These are phyloP conservation scores for Marasmius tenuissimus DNA, from an alignment of 1,284 basidiomycete species.

Conservation along the genomic window DNA sequence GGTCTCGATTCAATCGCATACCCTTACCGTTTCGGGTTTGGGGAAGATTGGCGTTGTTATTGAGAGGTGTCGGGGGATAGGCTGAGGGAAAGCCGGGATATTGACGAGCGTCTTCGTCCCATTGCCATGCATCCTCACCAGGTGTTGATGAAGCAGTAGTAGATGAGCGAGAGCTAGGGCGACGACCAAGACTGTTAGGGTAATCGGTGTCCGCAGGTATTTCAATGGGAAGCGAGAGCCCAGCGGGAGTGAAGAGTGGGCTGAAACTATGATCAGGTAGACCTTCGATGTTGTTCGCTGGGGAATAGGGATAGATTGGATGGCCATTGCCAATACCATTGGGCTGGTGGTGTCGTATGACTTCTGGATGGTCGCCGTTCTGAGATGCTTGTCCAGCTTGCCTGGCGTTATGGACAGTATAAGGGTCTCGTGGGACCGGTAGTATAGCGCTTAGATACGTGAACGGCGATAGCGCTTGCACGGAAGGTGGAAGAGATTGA, in stretches of 20 bases:
- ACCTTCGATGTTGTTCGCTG: not conserved
- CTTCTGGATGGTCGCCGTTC: not conserved
- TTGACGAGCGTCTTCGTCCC: slow-evolving; percentile 20
- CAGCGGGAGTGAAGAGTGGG: not conserved
- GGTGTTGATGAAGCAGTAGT: not conserved
- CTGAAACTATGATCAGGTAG: not conserved
- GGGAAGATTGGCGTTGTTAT: slow-evolving; percentile 16
- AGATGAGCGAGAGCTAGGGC: not conserved
- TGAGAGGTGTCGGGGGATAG: slow-evolving; percentile 24
- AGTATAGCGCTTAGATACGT: not conserved
- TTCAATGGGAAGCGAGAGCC: not conserved
- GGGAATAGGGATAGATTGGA: not conserved
- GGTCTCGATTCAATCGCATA: not conserved
- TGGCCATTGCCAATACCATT: not conserved
- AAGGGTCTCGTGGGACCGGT: not conserved
- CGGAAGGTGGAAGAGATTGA: slow-evolving; percentile 20
- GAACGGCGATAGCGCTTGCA: slow-evolving; percentile 3
- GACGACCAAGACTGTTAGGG: not conserved
- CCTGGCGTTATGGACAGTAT: not conserved
- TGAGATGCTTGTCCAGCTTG: not conserved
- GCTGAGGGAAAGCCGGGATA: slow-evolving; percentile 26
- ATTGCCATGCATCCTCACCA: slow-evolving; percentile 15
- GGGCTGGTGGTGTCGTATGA: not conserved
- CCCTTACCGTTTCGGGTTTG: slow-evolving; percentile 4
- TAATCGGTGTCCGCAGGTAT: not conserved